These are phyloP conservation scores for Oryza punctata DNA, from an alignment of 176 grass and related monocot genomes.

Conservation along the genomic window DNA sequence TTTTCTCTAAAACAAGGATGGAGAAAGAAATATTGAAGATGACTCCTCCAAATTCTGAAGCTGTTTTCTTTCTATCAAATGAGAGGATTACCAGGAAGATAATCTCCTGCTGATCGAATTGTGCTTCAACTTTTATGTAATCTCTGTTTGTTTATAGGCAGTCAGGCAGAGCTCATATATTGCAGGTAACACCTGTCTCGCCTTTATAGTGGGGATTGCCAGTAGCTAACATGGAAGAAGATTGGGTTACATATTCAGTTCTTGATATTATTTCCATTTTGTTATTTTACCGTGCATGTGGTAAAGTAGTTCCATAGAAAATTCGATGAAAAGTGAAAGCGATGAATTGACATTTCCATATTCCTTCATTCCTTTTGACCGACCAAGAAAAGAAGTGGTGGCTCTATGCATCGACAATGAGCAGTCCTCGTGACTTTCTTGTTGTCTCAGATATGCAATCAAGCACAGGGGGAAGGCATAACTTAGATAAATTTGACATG, in stretches of 20 bases:
- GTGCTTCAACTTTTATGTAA: conserved; percentile 15
- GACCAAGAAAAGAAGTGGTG: not conserved
- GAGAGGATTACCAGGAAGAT: not conserved
- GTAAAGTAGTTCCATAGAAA: not conserved
- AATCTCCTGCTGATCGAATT: not conserved
- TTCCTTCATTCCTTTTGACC: not conserved
- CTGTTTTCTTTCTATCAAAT: not conserved
- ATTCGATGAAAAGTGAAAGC: not conserved
- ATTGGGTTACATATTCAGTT: not conserved
- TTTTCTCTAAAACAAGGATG: not conserved
- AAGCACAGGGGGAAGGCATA: not conserved
- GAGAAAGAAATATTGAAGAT: not conserved
- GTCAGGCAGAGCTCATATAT: conserved; percentile 1
- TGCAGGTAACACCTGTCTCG: not conserved
- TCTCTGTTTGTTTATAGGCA: not conserved
- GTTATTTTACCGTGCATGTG: not conserved
- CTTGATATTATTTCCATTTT: not conserved
- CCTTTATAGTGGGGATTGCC: not conserved
- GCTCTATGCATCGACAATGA: not conserved
- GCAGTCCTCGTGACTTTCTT: not conserved
- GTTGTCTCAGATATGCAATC: not conserved
- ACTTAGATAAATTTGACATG: not conserved
- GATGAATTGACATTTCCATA: not conserved
- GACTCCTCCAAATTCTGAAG: conserved; percentile 3
- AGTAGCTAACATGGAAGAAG: not conserved